These are phyloP conservation scores for Bromus sterilis DNA, from an alignment of 176 grass and related monocot genomes.

Conservation along the genomic window DNA sequence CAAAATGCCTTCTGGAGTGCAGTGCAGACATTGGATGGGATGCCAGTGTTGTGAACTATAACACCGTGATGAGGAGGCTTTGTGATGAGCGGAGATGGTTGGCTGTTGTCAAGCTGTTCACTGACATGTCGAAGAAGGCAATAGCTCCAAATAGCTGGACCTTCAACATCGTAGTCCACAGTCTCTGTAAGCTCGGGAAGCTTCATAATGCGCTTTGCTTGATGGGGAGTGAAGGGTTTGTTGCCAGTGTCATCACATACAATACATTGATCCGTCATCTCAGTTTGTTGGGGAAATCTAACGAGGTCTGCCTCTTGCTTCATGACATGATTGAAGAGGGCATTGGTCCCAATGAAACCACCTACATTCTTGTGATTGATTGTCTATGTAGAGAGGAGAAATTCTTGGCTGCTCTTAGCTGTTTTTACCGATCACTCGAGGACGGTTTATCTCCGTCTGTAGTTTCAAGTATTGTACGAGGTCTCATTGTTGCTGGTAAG, in stretches of 20 bases:
- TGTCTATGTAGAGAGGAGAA: constrained; percentile 57
- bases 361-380: constrained; percentile 52
- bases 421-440: constrained; percentile 46
- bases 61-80: constrained; percentile 86
- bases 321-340: constrained; percentile 50
- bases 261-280: constrained; percentile 69
- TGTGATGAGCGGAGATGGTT: constrained; percentile 53
- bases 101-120: constrained; percentile 61
- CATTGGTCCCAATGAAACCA: constrained; percentile 44
- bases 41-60: constrained; percentile 69
- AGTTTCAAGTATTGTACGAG: constrained; percentile 37
- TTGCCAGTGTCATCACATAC: constrained; percentile 56
- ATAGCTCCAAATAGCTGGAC: constrained; percentile 74
- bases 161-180: constrained; percentile 66
- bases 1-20: constrained; percentile 62
- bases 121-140: constrained; percentile 74
- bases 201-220: constrained; percentile 36
- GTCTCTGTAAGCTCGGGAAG: constrained; percentile 61
- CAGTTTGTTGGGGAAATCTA: constrained; percentile 27
- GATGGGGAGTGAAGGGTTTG: constrained; percentile 43
- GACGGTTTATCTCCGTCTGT: constrained; percentile 36
- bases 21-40: constrained; percentile 56
- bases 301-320: constrained; percentile 40
- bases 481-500: constrained; percentile 51
- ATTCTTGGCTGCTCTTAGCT: constrained; percentile 48